Evolutionary conservation across 257 asterid genomes (phyloP), one percentile per base, ranked within the genome.

Genomic region (Anisodus tanguticus): DNA sequence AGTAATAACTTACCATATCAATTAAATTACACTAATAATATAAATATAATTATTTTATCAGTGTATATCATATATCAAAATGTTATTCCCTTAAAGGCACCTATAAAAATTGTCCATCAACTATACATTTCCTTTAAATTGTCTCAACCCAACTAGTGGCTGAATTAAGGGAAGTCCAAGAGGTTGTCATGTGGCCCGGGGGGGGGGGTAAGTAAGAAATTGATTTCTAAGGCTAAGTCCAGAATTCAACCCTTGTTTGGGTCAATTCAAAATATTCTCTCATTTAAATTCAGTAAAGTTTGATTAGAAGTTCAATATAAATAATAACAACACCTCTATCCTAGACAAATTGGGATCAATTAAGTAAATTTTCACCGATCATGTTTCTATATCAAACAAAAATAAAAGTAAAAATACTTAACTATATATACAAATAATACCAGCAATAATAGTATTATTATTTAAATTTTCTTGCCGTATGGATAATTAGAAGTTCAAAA

Each of bases 131-230:
- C 60, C 60, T 72, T 47, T 4, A 19, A 47, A 47, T 74, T 19
- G 60, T 72, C 60, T 72, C 60, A 74, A 35, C n/a, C 80, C 60
- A 45, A 45, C 6, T 9, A 62, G 37, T n/a, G 55, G 79, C 37
- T 71, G 13, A 45, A 43, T 9, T 15, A 70, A 43, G 37, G 31
- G 79, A 45, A 70, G 79, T 43, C 10, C 47, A 13, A 54, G 3
- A 54, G 17, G 59, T 54, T 54, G 1, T 10, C 59, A 54, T 54
- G 59, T 22, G 26, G 26, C 26, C 26, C 26, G 26, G 26, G 26
- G 26, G 26, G 26, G 12, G 1, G 59, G 59, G 17, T 11, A 54
- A 54, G 59, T 11, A 54, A 54, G 17, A 4, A 11, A 54, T 54
- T 54, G 54, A 12, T 49, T 49, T 49, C 54, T 49, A 8, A 49